Evolutionary conservation across 2,329 filamentous ascomycete species (phyloP).

Genomic region (Fusarium austroafricanum): DNA sequence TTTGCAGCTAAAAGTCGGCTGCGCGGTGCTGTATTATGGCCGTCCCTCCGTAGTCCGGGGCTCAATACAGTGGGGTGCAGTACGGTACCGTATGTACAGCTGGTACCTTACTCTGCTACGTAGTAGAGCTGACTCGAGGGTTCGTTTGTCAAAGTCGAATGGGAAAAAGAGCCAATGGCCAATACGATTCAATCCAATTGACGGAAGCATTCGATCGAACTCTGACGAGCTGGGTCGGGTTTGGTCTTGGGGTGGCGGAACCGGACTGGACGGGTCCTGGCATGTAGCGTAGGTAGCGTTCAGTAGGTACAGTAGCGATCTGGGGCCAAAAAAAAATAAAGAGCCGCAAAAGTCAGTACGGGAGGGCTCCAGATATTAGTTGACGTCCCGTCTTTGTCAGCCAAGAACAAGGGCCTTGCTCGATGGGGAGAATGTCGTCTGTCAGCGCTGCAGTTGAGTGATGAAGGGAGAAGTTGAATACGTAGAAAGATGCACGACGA

Average conservation of each 20-base stretch:
- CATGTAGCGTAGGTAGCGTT: conserved; percentile 24
- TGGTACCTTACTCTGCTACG: too few relatives aligned
- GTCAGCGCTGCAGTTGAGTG: conserved; percentile 6
- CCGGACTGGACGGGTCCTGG: conserved; percentile 18
- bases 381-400: conserved; percentile 27
- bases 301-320: conserved; percentile 1
- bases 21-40: conserved; percentile 15
- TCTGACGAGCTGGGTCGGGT: not conserved
- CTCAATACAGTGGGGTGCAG: not conserved
- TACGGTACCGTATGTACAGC: not conserved
- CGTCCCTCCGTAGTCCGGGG: conserved; percentile 1
- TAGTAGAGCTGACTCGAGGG: conserved; percentile 25
- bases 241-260: conserved; percentile 25
- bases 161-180: conserved; percentile 3
- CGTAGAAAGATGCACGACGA: conserved; percentile 10
- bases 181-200: conserved; percentile 3
- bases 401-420: conserved; percentile 20
- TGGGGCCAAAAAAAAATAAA: conserved; percentile 34
- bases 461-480: conserved; percentile 3
- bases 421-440: conserved; percentile 5
- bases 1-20: conserved; percentile 35
- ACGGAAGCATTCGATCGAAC: conserved; percentile 14
- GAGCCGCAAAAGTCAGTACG: conserved; percentile 31
- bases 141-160: conserved; percentile 12
- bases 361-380: conserved; percentile 13